Evolutionary conservation across 78 protist genomes (phyloP).

Genomic region (Dictyostelium firmibasis): DNA sequence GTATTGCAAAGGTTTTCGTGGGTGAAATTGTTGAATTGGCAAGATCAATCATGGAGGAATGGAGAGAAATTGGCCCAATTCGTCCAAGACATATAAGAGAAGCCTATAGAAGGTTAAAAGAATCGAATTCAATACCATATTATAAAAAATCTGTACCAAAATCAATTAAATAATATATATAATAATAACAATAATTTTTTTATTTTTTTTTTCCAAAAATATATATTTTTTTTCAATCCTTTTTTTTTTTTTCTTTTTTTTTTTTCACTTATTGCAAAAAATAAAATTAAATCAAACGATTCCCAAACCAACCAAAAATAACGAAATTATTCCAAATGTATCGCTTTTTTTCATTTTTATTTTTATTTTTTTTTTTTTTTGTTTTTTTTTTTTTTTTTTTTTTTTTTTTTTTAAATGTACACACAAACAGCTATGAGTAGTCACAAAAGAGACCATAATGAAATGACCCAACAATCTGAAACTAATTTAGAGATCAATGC

Average conservation of each 20-base stretch:
- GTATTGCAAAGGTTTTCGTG: slow-evolving; percentile 69
- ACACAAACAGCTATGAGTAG: background rate
- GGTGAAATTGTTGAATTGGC: slow-evolving; percentile 62
- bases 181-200: background rate
- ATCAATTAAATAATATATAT: background rate
- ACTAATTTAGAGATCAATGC: background rate
- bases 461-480: slow-evolving; percentile 5
- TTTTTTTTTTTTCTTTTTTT: background rate
- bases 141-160: slow-evolving; percentile 35
- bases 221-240: background rate
- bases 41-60: slow-evolving; percentile 59
- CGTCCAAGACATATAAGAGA: slow-evolving; percentile 75
- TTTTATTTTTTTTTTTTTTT: background rate
- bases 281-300: background rate
- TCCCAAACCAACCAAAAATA: background rate
- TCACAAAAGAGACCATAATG: slow-evolving; percentile 22
- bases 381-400: background rate
- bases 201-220: background rate
- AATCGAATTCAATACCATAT: slow-evolving; percentile 35
- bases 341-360: background rate
- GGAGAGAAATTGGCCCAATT: slow-evolving; percentile 60
- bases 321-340: background rate
- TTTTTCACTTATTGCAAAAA: background rate
- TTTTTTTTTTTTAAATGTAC: background rate
- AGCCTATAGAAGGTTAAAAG: slow-evolving; percentile 58